These are phyloP conservation scores for Colletotrichum somersetense DNA, from an alignment of 2,329 filamentous ascomycete species.

Conservation along the genomic window DNA sequence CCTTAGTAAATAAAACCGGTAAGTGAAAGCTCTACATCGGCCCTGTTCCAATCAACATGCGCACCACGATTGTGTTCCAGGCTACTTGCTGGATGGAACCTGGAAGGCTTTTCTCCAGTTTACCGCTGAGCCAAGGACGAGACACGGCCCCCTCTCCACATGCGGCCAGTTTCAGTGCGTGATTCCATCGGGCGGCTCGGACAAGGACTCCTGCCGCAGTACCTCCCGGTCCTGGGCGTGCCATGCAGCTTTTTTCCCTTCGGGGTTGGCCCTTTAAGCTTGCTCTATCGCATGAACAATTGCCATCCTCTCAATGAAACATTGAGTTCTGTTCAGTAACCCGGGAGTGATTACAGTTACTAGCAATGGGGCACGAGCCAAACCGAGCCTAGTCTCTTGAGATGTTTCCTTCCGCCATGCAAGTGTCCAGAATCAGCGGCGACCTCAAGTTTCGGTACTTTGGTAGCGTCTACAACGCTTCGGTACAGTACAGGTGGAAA, in stretches of 20 bases:
- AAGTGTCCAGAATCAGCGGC: constrained; percentile 15
- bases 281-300: not conserved
- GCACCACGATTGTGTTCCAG: not conserved
- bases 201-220: constrained; percentile 24
- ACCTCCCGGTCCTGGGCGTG: constrained; percentile 20
- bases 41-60: not conserved
- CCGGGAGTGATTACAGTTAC: constrained; percentile 9
- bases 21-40: not conserved
- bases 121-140: constrained; percentile 2
- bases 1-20: not conserved
- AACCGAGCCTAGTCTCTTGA: not conserved
- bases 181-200: constrained; percentile 34
- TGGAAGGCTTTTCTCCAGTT: constrained; percentile 20
- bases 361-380: not conserved
- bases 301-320: constrained; percentile 24
- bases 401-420: not conserved
- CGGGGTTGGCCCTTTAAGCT: constrained; percentile 1
- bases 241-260: constrained; percentile 23
- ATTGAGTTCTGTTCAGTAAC: constrained; percentile 11
- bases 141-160: constrained; percentile 23
- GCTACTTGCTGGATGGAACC: constrained; percentile 8
- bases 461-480: constrained; percentile 24
- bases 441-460: constrained; percentile 34
- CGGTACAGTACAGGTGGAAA: constrained; percentile 15
- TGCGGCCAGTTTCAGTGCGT: constrained; percentile 11